Conservation (phyloP, 352 stramenopile species). For the Phytophthora meadii region DNA sequence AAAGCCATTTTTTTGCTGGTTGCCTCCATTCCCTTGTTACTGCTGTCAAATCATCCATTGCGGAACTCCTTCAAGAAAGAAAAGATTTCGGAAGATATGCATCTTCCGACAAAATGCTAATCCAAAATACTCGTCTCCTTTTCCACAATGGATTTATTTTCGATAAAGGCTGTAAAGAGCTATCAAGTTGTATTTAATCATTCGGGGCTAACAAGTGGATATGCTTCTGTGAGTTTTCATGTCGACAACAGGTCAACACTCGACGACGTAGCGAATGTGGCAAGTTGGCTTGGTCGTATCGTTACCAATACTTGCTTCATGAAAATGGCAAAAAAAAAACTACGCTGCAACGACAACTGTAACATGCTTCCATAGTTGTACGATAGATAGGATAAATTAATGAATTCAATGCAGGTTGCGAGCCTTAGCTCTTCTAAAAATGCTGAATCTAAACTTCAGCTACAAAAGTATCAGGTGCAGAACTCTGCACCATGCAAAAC, state of each 20-base stretch:
- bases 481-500: conserved; percentile 8
- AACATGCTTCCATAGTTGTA: background rate
- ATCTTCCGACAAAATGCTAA: no score
- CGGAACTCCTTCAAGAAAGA: no score
- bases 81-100: no score
- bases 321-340: background rate
- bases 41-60: no score
- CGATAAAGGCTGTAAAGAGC: no score
- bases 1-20: no score
- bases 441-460: conserved; percentile 12
- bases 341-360: background rate
- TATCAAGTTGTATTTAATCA: no score
- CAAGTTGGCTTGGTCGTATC: background rate
- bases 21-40: no score
- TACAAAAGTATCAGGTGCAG: conserved; percentile 14
- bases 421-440: conserved; percentile 40
- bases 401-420: conserved; percentile 15
- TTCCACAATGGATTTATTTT: no score
- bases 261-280: background rate
- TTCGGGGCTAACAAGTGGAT: no score
- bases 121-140: no score
- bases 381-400: conserved; percentile 22
- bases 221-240: no score
- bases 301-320: background rate
- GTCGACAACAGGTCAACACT: background rate